Evolutionary conservation across 345 rosid species (phyloP), one percentile per base, ranked within the genome.

Genomic region (Zanthoxylum bungeanum): DNA sequence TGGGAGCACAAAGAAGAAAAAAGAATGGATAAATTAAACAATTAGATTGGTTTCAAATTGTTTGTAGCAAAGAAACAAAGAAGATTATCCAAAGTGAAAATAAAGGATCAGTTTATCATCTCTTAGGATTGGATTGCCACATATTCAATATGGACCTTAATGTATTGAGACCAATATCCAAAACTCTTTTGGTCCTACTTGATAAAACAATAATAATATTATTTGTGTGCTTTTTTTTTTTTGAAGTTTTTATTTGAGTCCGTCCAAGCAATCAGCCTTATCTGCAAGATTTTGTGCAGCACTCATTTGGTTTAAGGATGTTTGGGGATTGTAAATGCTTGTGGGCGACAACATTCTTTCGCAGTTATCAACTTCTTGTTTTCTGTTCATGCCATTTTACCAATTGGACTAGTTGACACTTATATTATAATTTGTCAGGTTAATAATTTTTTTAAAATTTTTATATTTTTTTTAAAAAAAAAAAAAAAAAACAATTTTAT

Each of bases 51-150:
- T 0, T 52, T 36, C 19, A 7, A 19, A 58, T 22, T 24, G 7
- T 44, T 9, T 7, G 7, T 10, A 6, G 16, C 16, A 21, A 53
- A 64, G 14, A 37, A n/a, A 47, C 27, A 9, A 5, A 24, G 27
- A 12, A 68, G 27, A 9, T 53, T n/a, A 10, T 22, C 7, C 1
- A 25, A 21, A 16, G 9, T 7, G 39, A n/a, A 28, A 47, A 31
- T 63, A 14, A 27, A 21, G 31, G 39, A 44, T 17, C 16, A 27
- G 17, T 70, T 40, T 58, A 73, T 52, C 65, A 27, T 71, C 31
- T 2, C 0, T 70, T 34, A 46, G 33, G 75, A 70, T 69, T 68
- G 68, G 78, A 60, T 33, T 78, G 78, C 78, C 82, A 71, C 78
- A 74, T 51, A 42, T 40, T 57, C 37, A 36, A 59, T 28, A 31